Conservation (phyloP, 768 basidiomycete species). For the Suillus discolor region DNA sequence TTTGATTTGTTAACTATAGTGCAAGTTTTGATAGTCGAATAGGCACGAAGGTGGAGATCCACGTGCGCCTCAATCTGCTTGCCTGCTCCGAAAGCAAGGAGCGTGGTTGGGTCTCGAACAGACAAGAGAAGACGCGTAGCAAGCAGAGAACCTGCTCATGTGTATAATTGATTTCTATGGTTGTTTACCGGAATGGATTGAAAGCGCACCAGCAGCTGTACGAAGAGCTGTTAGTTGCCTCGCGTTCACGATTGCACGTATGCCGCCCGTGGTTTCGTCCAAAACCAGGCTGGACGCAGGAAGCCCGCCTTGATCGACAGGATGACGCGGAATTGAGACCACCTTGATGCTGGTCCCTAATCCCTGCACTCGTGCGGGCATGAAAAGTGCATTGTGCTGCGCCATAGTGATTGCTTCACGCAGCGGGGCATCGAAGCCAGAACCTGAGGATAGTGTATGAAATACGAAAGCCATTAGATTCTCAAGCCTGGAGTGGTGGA, state of each 20-base stretch:
- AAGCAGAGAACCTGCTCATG: slow-evolving; percentile 60
- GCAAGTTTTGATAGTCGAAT: slow-evolving; percentile 52
- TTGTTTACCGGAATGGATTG: background rate
- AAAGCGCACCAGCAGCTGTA: slow-evolving; percentile 71
- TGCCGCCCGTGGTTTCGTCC: slow-evolving; percentile 66
- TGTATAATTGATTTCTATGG: background rate
- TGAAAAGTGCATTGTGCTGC: slow-evolving; percentile 71
- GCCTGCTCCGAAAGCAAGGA: slow-evolving; percentile 76
- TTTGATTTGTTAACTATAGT: slow-evolving; percentile 65
- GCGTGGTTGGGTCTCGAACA: slow-evolving; percentile 34
- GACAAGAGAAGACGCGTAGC: slow-evolving; percentile 58
- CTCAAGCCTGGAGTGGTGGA: slow-evolving; percentile 50
- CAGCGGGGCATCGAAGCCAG: slow-evolving; percentile 46
- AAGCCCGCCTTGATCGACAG: slow-evolving; percentile 53
- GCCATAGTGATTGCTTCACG: slow-evolving; percentile 55
- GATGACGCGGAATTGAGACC: slow-evolving; percentile 66
- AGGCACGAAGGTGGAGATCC: slow-evolving; percentile 59
- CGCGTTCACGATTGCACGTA: slow-evolving; percentile 81
- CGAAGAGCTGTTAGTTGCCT: slow-evolving; percentile 75
- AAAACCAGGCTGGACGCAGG: slow-evolving; percentile 79
- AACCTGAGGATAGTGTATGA: slow-evolving; percentile 41
- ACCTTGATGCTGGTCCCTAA: slow-evolving; percentile 75
- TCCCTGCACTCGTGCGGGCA: slow-evolving; percentile 69
- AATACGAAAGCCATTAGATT: slow-evolving; percentile 63
- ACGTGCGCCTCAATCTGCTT: slow-evolving; percentile 70